phyloP scores from a whole-genome alignment of 2,329 filamentous ascomycete genomes.

The Sordariomycetes sp. region DNA sequence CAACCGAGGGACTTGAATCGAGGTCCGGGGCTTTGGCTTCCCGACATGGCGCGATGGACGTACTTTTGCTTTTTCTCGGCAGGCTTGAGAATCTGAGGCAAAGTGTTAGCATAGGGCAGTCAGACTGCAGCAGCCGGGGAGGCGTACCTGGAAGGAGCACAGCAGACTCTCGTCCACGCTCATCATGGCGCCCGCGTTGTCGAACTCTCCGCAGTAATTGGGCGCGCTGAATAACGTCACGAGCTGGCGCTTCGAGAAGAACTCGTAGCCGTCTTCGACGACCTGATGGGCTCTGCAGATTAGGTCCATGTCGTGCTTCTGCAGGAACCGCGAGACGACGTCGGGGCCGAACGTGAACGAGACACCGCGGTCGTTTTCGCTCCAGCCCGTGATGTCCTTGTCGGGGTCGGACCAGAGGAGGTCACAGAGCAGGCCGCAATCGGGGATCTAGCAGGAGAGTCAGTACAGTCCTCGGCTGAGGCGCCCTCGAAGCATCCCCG shows the following conservation, averaged over 20 bases:
- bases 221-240: slow-evolving; percentile 96
- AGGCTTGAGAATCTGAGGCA: slow-evolving; percentile 80
- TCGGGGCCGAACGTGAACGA: slow-evolving; percentile 98
- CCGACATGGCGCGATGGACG: slow-evolving; percentile 63
- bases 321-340: slow-evolving; percentile 90
- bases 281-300: slow-evolving; percentile 98
- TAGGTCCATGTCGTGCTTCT: slow-evolving; percentile 99
- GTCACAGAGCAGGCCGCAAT: slow-evolving; percentile 95
- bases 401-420: slow-evolving; percentile 97
- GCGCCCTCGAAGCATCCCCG: neutral
- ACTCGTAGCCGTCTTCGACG: slow-evolving; percentile 98
- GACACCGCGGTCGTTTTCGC: slow-evolving; percentile 95
- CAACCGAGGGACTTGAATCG: slow-evolving; percentile 7
- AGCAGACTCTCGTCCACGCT: slow-evolving; percentile 96
- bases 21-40: slow-evolving; percentile 17
- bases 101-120: neutral
- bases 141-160: slow-evolving; percentile 86
- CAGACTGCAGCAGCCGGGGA: neutral
- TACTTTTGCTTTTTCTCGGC: slow-evolving; percentile 99
- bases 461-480: neutral
- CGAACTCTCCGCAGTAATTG: slow-evolving; percentile 99
- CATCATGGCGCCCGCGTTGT: slow-evolving; percentile 99
- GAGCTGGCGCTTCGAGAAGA: slow-evolving; percentile 96
- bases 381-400: slow-evolving; percentile 99
- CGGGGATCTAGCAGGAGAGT: slow-evolving; percentile 63